These are phyloP conservation scores for Linnemannia schmuckeri DNA, from an alignment of 192 early-diverging fungal species.

Conservation along the genomic window DNA sequence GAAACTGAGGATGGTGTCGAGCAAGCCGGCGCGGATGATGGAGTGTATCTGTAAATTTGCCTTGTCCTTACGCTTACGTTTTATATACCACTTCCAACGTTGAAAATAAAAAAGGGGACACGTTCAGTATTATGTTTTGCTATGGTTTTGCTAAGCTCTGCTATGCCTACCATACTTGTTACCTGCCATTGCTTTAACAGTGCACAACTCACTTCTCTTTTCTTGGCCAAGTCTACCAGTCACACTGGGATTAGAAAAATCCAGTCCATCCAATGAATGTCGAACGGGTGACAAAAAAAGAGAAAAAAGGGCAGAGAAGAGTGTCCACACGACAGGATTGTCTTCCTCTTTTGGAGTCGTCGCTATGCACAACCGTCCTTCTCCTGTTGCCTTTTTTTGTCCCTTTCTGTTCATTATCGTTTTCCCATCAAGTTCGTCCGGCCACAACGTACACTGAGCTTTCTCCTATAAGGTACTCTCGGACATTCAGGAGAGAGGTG, in stretches of 20 bases:
- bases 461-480: background rate
- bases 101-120: background rate
- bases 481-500: too few relatives aligned
- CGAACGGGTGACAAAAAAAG: background rate
- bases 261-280: background rate
- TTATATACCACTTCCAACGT: background rate
- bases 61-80: background rate
- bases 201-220: too few relatives aligned
- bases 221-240: too few relatives aligned
- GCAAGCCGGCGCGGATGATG: background rate
- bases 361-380: background rate
- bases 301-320: background rate
- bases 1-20: background rate
- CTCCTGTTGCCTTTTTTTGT: background rate
- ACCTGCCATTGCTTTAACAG: too few relatives aligned
- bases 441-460: background rate
- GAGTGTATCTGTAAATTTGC: constrained; percentile 7
- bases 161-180: too few relatives aligned
- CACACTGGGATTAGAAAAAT: too few relatives aligned
- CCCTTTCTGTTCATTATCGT: too few relatives aligned
- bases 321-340: background rate
- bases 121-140: background rate
- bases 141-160: background rate
- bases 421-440: background rate
- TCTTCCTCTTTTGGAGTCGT: constrained; percentile 9